These are phyloP conservation scores for Leucosporidium scottii DNA, from an alignment of 768 basidiomycete species.

Conservation along the genomic window DNA sequence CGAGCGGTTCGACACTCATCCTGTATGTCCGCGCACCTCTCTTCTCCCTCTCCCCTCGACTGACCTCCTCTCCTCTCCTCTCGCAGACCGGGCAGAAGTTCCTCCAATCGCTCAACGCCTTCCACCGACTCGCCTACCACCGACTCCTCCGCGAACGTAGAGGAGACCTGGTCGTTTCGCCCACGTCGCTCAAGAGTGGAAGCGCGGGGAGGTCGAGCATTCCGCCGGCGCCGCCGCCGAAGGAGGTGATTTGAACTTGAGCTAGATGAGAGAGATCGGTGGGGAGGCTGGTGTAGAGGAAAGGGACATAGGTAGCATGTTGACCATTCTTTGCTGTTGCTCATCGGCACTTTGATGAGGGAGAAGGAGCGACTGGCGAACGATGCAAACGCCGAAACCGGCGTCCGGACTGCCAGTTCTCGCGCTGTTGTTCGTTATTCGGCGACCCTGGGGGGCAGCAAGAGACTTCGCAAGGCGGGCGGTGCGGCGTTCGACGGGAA, in stretches of 20 bases:
- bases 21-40: neutral
- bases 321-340: too few relatives aligned
- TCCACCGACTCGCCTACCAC: constrained; percentile 73
- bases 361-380: too few relatives aligned
- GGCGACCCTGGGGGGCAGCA: too few relatives aligned
- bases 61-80: neutral
- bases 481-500: too few relatives aligned
- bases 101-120: constrained; percentile 72
- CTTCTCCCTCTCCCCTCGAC: neutral
- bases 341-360: too few relatives aligned
- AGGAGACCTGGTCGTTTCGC: neutral
- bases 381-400: too few relatives aligned
- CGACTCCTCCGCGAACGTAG: neutral
- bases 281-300: neutral
- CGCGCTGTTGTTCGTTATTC: too few relatives aligned
- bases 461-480: too few relatives aligned
- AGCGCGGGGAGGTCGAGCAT: neutral
- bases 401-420: too few relatives aligned
- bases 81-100: constrained; percentile 69
- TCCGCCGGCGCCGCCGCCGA: neutral
- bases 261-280: too few relatives aligned
- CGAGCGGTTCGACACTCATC: constrained; percentile 35
- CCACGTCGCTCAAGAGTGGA: neutral
- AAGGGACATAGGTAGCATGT: neutral
- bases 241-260: too few relatives aligned